These are phyloP conservation scores for Paraphaeosphaeria sporulosa DNA, from an alignment of 2,329 filamentous ascomycete genomes.

Conservation along the genomic window DNA sequence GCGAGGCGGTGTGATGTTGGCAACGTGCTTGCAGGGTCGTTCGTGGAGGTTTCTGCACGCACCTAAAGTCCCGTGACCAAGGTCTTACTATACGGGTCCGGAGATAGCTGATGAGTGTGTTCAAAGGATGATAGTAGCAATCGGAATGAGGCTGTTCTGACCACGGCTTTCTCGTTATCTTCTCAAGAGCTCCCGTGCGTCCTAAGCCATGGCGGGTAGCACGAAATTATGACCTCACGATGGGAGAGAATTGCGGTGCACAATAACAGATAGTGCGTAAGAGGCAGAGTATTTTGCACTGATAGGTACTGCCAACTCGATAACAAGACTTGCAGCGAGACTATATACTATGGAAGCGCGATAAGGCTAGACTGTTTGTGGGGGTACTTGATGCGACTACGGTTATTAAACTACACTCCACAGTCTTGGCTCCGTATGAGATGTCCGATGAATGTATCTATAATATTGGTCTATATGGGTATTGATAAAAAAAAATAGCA, in stretches of 20 bases:
- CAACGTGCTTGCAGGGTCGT: background rate
- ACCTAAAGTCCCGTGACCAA: too few species aligned
- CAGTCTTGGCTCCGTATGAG: background rate
- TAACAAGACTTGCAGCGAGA: background rate
- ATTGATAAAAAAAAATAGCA: background rate
- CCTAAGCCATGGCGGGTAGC: too few species aligned
- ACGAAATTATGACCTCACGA: too few species aligned
- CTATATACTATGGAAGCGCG: background rate
- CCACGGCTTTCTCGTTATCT: too few species aligned
- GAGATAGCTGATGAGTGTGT: too few species aligned
- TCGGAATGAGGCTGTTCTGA: too few species aligned
- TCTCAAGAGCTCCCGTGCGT: too few species aligned
- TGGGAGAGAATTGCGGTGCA: too few species aligned
- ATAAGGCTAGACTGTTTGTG: slow-evolving; percentile 1
- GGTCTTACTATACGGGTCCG: too few species aligned
- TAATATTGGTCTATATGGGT: background rate
- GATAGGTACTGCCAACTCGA: background rate
- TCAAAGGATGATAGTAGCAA: too few species aligned
- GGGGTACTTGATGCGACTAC: background rate
- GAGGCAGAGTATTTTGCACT: too few species aligned
- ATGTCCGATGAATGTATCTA: background rate
- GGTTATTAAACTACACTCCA: background rate
- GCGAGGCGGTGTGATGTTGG: background rate
- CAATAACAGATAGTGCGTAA: too few species aligned
- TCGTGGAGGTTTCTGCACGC: background rate